These are phyloP conservation scores for Apiotrichum porosum DNA, from an alignment of 1,284 basidiomycete species.

Conservation along the genomic window DNA sequence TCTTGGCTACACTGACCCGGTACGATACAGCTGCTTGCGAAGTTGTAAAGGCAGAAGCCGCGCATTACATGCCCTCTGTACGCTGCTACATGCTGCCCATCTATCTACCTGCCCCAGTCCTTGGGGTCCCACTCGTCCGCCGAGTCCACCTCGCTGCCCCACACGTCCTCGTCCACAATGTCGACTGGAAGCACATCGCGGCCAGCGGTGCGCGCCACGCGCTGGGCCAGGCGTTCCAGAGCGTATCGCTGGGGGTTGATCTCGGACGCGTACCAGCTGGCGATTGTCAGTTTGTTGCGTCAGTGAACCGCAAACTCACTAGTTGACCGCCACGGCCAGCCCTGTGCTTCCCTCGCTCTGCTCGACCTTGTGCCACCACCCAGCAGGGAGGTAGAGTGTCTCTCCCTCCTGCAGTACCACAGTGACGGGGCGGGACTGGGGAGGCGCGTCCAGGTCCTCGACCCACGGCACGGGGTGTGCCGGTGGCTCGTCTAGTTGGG, in stretches of 20 bases:
- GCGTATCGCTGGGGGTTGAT: constrained; percentile 31
- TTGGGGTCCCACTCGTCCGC: constrained; percentile 35
- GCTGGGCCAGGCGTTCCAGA: constrained; percentile 27
- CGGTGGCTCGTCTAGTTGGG: constrained; percentile 37
- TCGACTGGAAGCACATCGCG: constrained; percentile 27
- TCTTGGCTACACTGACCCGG: too few relatives aligned
- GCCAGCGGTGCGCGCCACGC: constrained; percentile 32
- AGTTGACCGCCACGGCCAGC: constrained; percentile 68
- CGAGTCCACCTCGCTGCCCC: constrained; percentile 22
- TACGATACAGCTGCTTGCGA: too few relatives aligned
- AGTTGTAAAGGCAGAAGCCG: too few relatives aligned
- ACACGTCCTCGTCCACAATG: constrained; percentile 22
- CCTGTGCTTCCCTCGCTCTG: constrained; percentile 50
- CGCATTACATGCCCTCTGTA: background rate
- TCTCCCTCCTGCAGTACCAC: constrained; percentile 67
- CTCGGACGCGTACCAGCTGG: constrained; percentile 38
- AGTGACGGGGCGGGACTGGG: constrained; percentile 61
- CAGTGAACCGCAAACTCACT: constrained; percentile 59
- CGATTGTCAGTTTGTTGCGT: background rate
- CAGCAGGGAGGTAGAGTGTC: constrained; percentile 77
- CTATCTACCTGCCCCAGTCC: constrained; percentile 31
- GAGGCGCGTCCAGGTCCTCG: constrained; percentile 54
- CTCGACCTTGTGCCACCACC: constrained; percentile 90
- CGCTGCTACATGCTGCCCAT: background rate
- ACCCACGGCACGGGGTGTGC: constrained; percentile 62